These are phyloP conservation scores for Aspergillus tanneri DNA, from an alignment of 2,329 filamentous ascomycete genomes.

Conservation along the genomic window DNA sequence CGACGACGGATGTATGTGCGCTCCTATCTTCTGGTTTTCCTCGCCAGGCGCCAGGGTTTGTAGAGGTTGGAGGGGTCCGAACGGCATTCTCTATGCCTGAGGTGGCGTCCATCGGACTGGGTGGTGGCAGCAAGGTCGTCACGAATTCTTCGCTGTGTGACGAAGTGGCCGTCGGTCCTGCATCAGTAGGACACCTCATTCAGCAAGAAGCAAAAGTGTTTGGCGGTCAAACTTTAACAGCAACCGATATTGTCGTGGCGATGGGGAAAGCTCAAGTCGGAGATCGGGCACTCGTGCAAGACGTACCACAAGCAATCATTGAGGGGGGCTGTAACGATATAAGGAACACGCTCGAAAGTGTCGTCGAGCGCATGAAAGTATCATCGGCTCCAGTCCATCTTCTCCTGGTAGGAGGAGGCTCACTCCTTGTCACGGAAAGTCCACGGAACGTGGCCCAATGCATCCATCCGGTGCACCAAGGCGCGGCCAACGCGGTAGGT, in stretches of 20 bases:
- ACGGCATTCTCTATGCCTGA: constrained; percentile 61
- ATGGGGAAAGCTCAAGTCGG: constrained; percentile 10
- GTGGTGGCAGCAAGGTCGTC: constrained; percentile 53
- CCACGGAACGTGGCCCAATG: constrained; percentile 53
- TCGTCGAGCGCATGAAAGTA: constrained; percentile 58
- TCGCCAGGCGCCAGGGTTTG: constrained; percentile 58
- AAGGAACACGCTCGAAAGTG: constrained; percentile 50
- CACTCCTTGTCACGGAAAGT: constrained; percentile 51
- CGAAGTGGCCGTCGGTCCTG: constrained; percentile 53
- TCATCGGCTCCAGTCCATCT: constrained; percentile 54
- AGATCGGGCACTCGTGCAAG: not conserved
- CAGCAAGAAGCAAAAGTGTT: constrained; percentile 52
- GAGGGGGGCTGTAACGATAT: constrained; percentile 36
- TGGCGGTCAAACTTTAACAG: constrained; percentile 54
- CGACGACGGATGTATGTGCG: constrained; percentile 60
- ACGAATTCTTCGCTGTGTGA: constrained; percentile 16
- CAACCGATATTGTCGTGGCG: constrained; percentile 50
- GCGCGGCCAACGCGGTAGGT: constrained; percentile 61
- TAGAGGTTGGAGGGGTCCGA: constrained; percentile 58
- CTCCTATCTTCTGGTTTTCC: constrained; percentile 60
- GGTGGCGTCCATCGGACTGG: constrained; percentile 57
- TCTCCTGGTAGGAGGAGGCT: constrained; percentile 59
- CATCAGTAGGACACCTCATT: constrained; percentile 56
- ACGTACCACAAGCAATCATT: constrained; percentile 6
- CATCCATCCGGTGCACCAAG: constrained; percentile 53